These are phyloP conservation scores for Thalassiosira hispida DNA, from an alignment of 352 stramenopile genomes.

Conservation along the genomic window DNA sequence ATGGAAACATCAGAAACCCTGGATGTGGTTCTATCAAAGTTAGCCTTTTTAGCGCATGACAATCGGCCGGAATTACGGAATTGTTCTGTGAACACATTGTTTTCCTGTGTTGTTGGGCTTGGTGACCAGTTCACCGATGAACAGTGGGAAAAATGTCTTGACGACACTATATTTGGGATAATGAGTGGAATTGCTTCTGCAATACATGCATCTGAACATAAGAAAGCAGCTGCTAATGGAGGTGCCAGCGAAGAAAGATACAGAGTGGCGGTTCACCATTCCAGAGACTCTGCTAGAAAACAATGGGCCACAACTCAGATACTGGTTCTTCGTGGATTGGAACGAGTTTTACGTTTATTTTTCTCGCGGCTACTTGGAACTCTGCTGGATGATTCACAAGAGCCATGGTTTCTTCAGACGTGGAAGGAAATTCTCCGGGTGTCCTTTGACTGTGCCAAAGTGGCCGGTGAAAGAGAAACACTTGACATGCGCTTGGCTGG, in stretches of 20 bases:
- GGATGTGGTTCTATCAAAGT: conserved; percentile 78
- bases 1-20: conserved; percentile 72
- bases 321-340: conserved; percentile 90
- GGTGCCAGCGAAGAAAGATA: conserved; percentile 62
- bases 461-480: conserved; percentile 75
- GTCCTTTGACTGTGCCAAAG: conserved; percentile 64
- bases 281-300: conserved; percentile 93
- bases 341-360: conserved; percentile 89
- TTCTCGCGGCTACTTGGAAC: conserved; percentile 71
- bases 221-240: conserved; percentile 22
- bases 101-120: conserved; percentile 95
- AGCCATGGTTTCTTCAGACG: conserved; percentile 75
- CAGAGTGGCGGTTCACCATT: conserved; percentile 93
- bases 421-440: conserved; percentile 79
- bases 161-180: conserved; percentile 92
- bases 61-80: conserved; percentile 93
- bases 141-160: conserved; percentile 93
- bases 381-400: conserved; percentile 23
- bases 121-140: conserved; percentile 89
- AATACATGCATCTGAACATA: conserved; percentile 49
- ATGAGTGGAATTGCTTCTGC: conserved; percentile 53
- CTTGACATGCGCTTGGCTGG: conserved; percentile 74
- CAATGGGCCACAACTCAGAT: conserved; percentile 97
- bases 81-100: conserved; percentile 96
- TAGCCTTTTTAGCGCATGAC: conserved; percentile 89